A percentile compares a stretch with the other conserved stretches of the same genome.
These are phyloP conservation scores for Hypoxylon sp. DNA, from an alignment of 2,329 filamentous ascomycete genomes.

Conservation along the genomic window DNA sequence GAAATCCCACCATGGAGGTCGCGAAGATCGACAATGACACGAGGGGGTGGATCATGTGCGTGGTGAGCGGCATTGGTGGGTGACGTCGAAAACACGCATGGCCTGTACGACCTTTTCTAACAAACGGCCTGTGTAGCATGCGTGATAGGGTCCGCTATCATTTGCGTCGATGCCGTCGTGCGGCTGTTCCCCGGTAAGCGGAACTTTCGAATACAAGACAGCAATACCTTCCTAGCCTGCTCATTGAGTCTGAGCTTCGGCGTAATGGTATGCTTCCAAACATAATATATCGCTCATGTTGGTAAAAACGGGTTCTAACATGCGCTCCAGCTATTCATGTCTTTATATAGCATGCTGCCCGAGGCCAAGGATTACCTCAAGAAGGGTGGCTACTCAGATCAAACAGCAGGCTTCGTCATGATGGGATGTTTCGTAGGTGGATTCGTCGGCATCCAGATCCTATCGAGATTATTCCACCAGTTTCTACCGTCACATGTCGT, in stretches of 20 bases:
- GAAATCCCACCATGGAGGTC: slow-evolving; percentile 54
- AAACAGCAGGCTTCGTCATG: slow-evolving; percentile 74
- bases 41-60: slow-evolving; percentile 91
- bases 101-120: slow-evolving; percentile 14
- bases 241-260: slow-evolving; percentile 94
- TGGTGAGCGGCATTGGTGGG: slow-evolving; percentile 80
- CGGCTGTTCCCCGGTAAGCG: slow-evolving; percentile 77
- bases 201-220: slow-evolving; percentile 89
- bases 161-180: slow-evolving; percentile 85
- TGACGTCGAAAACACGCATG: slow-evolving; percentile 42
- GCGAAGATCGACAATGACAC: slow-evolving; percentile 77
- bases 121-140: slow-evolving; percentile 60
- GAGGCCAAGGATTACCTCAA: slow-evolving; percentile 83
- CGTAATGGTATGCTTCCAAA: slow-evolving; percentile 77
- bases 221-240: slow-evolving; percentile 85
- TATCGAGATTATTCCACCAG: slow-evolving; percentile 78
- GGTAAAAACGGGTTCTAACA: slow-evolving; percentile 3
- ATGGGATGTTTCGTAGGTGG: slow-evolving; percentile 77
- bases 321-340: slow-evolving; percentile 80
- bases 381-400: slow-evolving; percentile 73
- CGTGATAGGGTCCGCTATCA: slow-evolving; percentile 81
- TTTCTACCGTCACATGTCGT: slow-evolving; percentile 83
- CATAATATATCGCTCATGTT: not conserved
- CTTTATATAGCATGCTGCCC: slow-evolving; percentile 92
- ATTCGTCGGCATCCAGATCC: slow-evolving; percentile 78